phyloP scores from a whole-genome alignment of 345 rosid species.

The Pugionium cornutum region DNA sequence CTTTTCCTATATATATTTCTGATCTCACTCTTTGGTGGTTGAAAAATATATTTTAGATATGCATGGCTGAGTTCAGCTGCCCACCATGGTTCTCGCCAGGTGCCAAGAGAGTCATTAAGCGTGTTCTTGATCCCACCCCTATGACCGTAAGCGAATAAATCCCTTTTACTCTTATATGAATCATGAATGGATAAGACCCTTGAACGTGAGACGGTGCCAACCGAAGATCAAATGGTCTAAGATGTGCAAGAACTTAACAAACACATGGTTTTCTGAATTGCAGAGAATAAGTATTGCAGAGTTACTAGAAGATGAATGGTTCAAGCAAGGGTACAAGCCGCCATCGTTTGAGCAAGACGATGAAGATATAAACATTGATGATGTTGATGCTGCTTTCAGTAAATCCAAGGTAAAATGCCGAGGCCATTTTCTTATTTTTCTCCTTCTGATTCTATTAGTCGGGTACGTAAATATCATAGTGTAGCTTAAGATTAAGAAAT shows the following conservation, averaged over 20 bases:
- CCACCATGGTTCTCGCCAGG: constrained; percentile 87
- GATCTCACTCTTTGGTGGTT: constrained; percentile 20
- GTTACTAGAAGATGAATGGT: constrained; percentile 87
- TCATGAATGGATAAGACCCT: too few relatives aligned
- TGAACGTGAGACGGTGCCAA: background rate
- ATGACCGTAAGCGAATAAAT: constrained; percentile 53
- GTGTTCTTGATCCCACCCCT: constrained; percentile 88
- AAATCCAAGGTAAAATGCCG: constrained; percentile 57
- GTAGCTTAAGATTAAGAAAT: background rate
- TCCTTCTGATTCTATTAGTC: background rate
- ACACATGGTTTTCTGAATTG: constrained; percentile 12
- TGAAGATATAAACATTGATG: constrained; percentile 73
- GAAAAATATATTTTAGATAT: constrained; percentile 52
- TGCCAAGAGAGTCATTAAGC: constrained; percentile 65
- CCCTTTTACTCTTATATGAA: background rate
- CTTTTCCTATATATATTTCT: background rate
- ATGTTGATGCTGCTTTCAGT: constrained; percentile 80
- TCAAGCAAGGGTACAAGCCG: constrained; percentile 75
- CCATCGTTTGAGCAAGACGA: constrained; percentile 74
- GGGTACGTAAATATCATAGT: background rate
- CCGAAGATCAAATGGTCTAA: constrained; percentile 8
- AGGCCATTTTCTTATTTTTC: background rate
- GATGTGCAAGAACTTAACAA: background rate
- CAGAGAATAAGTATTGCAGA: constrained; percentile 77
- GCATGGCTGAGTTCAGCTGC: constrained; percentile 59